Percentiles rank a stretch among this genome's conserved stretches.
These are phyloP conservation scores for Suillus luteus DNA, from an alignment of 768 basidiomycete species.

Conservation along the genomic window DNA sequence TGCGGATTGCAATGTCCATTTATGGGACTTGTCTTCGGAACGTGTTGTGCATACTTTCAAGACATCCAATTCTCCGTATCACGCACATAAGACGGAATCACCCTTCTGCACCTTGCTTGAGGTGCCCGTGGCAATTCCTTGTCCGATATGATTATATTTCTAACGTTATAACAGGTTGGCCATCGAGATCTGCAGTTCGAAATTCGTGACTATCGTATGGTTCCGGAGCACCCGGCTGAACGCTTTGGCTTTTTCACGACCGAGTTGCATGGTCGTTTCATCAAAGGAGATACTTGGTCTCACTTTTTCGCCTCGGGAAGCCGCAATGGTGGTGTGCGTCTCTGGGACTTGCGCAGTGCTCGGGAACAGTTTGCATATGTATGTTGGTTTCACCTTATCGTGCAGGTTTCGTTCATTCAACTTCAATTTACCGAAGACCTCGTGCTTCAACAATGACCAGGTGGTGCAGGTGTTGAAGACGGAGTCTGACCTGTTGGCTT, in stretches of 20 bases:
- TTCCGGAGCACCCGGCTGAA: slow-evolving; percentile 37
- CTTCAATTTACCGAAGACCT: slow-evolving; percentile 28
- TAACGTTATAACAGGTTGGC: slow-evolving; percentile 37
- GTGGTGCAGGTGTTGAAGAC: slow-evolving; percentile 41
- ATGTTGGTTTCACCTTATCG: slow-evolving; percentile 12
- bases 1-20: slow-evolving; percentile 47
- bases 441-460: slow-evolving; percentile 36
- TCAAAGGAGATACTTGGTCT: slow-evolving; percentile 39
- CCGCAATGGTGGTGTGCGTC: slow-evolving; percentile 40
- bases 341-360: slow-evolving; percentile 51
- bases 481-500: slow-evolving; percentile 37
- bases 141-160: not conserved
- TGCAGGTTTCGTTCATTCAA: not conserved
- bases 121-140: slow-evolving; percentile 30
- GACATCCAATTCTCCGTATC: slow-evolving; percentile 45
- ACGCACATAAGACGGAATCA: slow-evolving; percentile 40
- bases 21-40: slow-evolving; percentile 51
- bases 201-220: slow-evolving; percentile 47
- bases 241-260: slow-evolving; percentile 45
- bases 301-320: slow-evolving; percentile 47
- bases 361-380: slow-evolving; percentile 28
- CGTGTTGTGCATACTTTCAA: slow-evolving; percentile 43
- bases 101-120: slow-evolving; percentile 47
- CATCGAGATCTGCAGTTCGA: slow-evolving; percentile 56
- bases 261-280: slow-evolving; percentile 44